Evolutionary conservation across 2,329 filamentous ascomycete genomes (phyloP), one percentile per base, ranked within the genome.

Genomic region (Hysterium pulicare): DNA sequence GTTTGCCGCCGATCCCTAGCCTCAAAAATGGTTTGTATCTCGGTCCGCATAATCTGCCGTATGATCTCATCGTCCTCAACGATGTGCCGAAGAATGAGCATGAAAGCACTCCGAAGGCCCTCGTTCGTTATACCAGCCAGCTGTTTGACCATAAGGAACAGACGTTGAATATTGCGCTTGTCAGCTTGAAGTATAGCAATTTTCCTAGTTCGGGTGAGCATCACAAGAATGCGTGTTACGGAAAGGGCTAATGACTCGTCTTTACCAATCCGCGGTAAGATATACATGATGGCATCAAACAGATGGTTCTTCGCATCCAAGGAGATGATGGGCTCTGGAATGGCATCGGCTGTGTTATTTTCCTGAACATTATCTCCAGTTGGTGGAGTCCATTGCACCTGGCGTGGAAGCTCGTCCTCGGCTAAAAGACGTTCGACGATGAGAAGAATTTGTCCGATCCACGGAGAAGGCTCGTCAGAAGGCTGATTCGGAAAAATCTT

Each of bases 81-180:
- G 50, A 98, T 84, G 59, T 98, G 93, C 31, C 94, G 84, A 33
- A 98, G 72, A 40, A 96, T 84, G 10, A 91, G 79, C 78, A 97
- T 84, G 56, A 95, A 85, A 44, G 85, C 78, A 48, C 78, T 77
- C 48, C 84, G 80, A 8, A 98, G 77, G 41, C 84, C 84, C 41
- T 86, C 80, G 22, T 89, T 87, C 5, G 87, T 86, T 22, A 83
- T 78, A 20, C 86, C 87, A 16, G 88, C 84, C 45, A 97, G 79
- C 64, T 97, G 91, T 65, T 94, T 95, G 44, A 91, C 83, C 87
- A 97, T 95, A 39, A 96, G 80, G 67, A 98, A 97, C 17, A 98
- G 74, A 21, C 89, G 81, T 59, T 93, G 87, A 37, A 98, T 75
- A 55, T 95, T 94, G 61, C 84, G 86, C 71, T 90, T 95, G 62